phyloP scores from a whole-genome alignment of 129 eudicot genomes.

The Sambucus nigra region DNA sequence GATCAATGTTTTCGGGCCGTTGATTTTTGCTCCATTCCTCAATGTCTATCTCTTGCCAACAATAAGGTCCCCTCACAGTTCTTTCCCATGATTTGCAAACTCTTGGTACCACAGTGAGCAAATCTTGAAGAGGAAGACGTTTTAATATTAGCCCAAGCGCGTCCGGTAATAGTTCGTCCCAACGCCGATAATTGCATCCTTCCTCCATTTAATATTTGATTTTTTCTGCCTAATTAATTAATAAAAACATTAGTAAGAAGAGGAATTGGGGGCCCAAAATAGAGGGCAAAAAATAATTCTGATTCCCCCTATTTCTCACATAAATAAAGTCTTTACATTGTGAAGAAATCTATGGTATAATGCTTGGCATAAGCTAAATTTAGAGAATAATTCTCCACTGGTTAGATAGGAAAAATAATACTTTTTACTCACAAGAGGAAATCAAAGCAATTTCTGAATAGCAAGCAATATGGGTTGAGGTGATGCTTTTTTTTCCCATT shows the following conservation, averaged over 20 bases:
- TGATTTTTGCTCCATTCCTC: constrained; percentile 46
- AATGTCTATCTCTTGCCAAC: constrained; percentile 60
- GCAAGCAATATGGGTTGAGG: no score
- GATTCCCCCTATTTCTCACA: no score
- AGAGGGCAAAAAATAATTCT: not conserved
- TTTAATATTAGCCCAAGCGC: constrained; percentile 42
- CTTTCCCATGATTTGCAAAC: constrained; percentile 49
- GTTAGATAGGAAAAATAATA: not conserved
- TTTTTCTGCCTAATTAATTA: constrained; percentile 3
- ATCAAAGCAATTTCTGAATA: no score
- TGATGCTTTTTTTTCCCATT: no score
- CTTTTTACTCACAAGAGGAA: not conserved
- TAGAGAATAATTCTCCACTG: not conserved
- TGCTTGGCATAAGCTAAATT: not conserved
- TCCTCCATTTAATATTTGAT: constrained; percentile 25
- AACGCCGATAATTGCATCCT: constrained; percentile 19
- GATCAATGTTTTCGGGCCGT: constrained; percentile 29
- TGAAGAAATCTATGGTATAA: not conserved
- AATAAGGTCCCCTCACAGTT: constrained; percentile 45
- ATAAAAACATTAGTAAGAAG: not conserved
- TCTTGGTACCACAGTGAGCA: constrained; percentile 33
- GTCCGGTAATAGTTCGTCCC: constrained; percentile 51
- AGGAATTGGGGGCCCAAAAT: not conserved
- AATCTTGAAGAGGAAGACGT: constrained; percentile 36
- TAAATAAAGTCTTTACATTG: no score